A percentile compares a stretch with the other conserved stretches of the same genome.
These are phyloP conservation scores for Moringa oleifera DNA, from an alignment of 345 rosid genomes.

Conservation along the genomic window DNA sequence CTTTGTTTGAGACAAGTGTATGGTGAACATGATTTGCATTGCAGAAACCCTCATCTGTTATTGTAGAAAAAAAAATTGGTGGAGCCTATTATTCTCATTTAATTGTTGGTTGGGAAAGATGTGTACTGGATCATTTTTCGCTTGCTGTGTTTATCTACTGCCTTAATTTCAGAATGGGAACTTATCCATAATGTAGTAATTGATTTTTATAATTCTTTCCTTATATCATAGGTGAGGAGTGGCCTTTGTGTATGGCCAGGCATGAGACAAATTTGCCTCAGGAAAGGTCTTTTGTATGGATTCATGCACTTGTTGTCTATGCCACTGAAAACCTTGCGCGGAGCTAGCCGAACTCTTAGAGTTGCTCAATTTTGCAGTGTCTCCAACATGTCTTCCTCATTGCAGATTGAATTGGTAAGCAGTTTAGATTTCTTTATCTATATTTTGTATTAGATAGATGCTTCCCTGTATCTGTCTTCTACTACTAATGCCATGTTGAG, in stretches of 20 bases:
- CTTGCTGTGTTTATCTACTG: conserved; percentile 1
- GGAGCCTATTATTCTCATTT: neutral
- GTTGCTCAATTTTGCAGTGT: conserved; percentile 90
- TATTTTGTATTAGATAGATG: neutral
- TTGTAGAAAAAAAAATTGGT: neutral
- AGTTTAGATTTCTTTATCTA: neutral
- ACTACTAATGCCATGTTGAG: too few species aligned
- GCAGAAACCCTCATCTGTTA: too few species aligned
- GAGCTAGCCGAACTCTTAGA: conserved; percentile 83
- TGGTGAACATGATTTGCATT: neutral
- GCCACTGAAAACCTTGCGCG: conserved; percentile 88
- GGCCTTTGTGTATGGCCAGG: conserved; percentile 80
- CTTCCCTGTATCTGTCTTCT: neutral
- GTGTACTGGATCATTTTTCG: neutral
- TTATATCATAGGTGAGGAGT: conserved; percentile 46
- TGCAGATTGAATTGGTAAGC: conserved; percentile 91
- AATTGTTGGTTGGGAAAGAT: neutral
- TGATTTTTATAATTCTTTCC: neutral
- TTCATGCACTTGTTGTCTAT: conserved; percentile 63
- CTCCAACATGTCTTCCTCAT: conserved; percentile 60
- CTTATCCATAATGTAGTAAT: neutral
- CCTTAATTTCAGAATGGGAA: neutral
- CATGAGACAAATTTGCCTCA: conserved; percentile 72
- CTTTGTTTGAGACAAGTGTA: neutral
- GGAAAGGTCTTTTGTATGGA: conserved; percentile 83